phyloP scores from a whole-genome alignment of 2,329 filamentous ascomycete species.

The Aspergillus latus region DNA sequence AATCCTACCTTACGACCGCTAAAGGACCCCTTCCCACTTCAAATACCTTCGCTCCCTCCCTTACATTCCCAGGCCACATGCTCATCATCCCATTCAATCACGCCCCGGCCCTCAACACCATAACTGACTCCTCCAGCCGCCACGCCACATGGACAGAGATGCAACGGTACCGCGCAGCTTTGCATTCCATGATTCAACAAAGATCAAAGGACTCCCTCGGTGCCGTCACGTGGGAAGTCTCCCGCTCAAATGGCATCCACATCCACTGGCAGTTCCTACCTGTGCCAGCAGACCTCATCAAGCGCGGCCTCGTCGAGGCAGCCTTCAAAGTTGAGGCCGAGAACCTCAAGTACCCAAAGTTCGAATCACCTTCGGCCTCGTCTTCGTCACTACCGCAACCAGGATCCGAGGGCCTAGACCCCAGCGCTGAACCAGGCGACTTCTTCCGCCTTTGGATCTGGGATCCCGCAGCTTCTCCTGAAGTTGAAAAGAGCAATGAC shows the following conservation, averaged over 20 bases:
- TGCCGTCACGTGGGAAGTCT: constrained; percentile 90
- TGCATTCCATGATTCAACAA: constrained; percentile 72
- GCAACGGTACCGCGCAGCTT: constrained; percentile 71
- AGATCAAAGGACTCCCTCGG: constrained; percentile 61
- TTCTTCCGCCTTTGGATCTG: constrained; percentile 85
- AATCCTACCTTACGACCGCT: constrained; percentile 84
- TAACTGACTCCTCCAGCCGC: constrained; percentile 59
- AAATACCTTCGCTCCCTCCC: constrained; percentile 64
- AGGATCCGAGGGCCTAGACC: constrained; percentile 26
- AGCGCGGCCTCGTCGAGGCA: constrained; percentile 75
- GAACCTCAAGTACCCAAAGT: constrained; percentile 62
- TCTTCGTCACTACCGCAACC: constrained; percentile 17
- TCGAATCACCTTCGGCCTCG: constrained; percentile 41
- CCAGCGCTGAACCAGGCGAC: constrained; percentile 50
- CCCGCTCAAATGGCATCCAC: constrained; percentile 76
- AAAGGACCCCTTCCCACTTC: constrained; percentile 81
- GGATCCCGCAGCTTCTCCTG: constrained; percentile 37
- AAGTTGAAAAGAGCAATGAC: constrained; percentile 7
- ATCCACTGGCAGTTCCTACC: constrained; percentile 93
- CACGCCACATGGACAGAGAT: constrained; percentile 73
- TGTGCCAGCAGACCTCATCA: constrained; percentile 66
- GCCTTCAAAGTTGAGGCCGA: constrained; percentile 87
- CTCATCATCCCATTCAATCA: constrained; percentile 89
- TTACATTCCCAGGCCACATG: constrained; percentile 79
- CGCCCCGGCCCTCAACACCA: constrained; percentile 68